phyloP scores from a whole-genome alignment of 257 asterid genomes.

The Gentiana macrophylla region DNA sequence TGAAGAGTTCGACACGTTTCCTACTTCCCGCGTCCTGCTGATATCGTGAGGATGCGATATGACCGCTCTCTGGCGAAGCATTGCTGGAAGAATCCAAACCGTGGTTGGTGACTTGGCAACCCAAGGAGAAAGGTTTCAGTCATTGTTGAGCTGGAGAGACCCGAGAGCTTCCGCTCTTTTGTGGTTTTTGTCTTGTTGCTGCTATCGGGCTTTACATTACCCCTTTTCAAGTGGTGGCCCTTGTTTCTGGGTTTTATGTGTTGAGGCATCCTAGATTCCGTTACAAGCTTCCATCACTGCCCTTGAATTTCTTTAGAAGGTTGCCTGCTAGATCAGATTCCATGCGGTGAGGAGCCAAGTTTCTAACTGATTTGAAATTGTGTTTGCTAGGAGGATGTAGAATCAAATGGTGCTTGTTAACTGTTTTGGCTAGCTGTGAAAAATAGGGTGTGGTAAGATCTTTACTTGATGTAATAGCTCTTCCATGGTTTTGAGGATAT shows the following conservation, averaged over 20 bases:
- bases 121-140: constrained; percentile 2
- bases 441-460: too few species aligned
- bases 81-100: constrained; percentile 15
- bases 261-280: too few species aligned
- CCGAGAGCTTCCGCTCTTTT: constrained; percentile 12
- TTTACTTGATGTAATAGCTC: too few species aligned
- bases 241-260: too few species aligned
- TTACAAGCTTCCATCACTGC: constrained; percentile 8
- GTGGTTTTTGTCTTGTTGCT: too few species aligned
- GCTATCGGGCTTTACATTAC: too few species aligned
- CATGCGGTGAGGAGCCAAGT: constrained; percentile 4
- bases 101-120: constrained; percentile 17
- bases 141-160: constrained; percentile 17
- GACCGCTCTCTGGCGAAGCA: constrained; percentile 16
- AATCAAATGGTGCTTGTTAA: too few species aligned
- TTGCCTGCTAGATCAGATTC: constrained; percentile 14
- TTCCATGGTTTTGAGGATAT: too few species aligned
- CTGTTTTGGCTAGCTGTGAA: too few species aligned
- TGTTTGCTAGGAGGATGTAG: not conserved
- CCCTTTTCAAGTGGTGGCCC: too few species aligned
- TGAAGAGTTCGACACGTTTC: constrained; percentile 19
- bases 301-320: constrained; percentile 13
- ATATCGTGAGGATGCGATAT: constrained; percentile 11
- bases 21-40: constrained; percentile 6
- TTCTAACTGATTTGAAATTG: not conserved